Evolutionary conservation across 805 yeast species (phyloP).

Genomic region (Metschnikowia corniflorae): DNA sequence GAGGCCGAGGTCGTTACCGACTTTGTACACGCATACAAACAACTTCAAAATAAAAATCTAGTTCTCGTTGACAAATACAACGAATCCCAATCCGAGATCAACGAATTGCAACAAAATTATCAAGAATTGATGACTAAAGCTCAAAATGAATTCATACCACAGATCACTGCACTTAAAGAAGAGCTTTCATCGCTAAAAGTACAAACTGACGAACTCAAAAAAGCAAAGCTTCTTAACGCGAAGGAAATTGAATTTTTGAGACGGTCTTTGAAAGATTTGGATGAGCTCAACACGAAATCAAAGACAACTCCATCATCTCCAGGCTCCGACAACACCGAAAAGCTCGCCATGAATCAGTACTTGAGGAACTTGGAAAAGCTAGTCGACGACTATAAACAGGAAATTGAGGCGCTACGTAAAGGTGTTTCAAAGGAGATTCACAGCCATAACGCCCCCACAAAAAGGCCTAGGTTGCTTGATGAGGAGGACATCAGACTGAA

Average conservation of each 20-base stretch:
- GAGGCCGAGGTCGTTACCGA: constrained; percentile 12
- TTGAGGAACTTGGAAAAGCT: constrained; percentile 42
- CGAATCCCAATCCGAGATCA: constrained; percentile 19
- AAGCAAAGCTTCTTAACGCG: constrained; percentile 48
- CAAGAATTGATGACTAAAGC: constrained; percentile 3
- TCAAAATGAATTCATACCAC: constrained; percentile 13
- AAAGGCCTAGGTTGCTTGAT: constrained; percentile 26
- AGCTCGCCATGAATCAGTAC: constrained; percentile 33
- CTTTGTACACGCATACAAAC: constrained; percentile 36
- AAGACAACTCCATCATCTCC: constrained; percentile 11
- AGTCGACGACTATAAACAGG: constrained; percentile 53
- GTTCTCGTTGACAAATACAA: constrained; percentile 37
- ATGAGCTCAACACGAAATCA: constrained; percentile 20
- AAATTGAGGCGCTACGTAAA: constrained; percentile 42
- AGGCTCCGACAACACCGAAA: constrained; percentile 16
- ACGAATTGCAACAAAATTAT: constrained; percentile 12
- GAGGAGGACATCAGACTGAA: constrained; percentile 12
- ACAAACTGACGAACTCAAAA: constrained; percentile 39
- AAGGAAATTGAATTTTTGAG: constrained; percentile 60
- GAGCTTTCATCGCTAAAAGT: constrained; percentile 15
- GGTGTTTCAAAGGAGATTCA: constrained; percentile 19
- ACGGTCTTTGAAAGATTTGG: constrained; percentile 51
- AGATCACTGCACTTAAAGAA: constrained; percentile 14
- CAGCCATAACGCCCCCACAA: constrained; percentile 15
- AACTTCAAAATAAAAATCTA: constrained; percentile 28